A percentile compares a stretch with the other conserved stretches of the same genome.
phyloP scores from a whole-genome alignment of 1,284 basidiomycete species.

The Trametes polyzona region DNA sequence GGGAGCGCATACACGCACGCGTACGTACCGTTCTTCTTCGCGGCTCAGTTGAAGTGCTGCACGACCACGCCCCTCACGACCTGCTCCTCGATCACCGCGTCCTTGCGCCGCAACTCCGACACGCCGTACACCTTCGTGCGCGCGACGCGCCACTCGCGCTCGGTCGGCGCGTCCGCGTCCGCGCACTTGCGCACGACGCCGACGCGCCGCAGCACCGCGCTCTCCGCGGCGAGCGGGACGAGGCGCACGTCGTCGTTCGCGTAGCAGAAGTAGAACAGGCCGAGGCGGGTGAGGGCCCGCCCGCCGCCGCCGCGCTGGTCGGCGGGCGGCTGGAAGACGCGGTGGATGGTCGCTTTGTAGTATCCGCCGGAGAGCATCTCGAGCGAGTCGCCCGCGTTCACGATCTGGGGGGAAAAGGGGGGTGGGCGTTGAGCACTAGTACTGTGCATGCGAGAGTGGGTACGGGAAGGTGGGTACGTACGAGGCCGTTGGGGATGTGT shows the following conservation, averaged over 20 bases:
- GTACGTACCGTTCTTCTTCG: no score
- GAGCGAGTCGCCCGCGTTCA: conserved; percentile 62
- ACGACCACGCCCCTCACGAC: conserved; percentile 49
- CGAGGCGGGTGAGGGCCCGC: conserved; percentile 47
- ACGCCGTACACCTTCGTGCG: conserved; percentile 41
- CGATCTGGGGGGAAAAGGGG: no score
- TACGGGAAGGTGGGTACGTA: conserved; percentile 24
- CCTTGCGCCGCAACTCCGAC: conserved; percentile 32
- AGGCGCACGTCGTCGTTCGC: conserved; percentile 36
- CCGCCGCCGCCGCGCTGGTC: no score
- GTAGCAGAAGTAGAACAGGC: conserved; percentile 53
- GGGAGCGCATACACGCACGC: no score
- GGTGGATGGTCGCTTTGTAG: conserved; percentile 42
- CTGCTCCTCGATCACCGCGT: conserved; percentile 49
- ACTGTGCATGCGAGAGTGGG: background rate
- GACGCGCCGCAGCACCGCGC: conserved; percentile 41
- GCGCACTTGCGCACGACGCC: conserved; percentile 37
- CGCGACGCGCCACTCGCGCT: conserved; percentile 41
- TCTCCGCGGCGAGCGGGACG: conserved; percentile 42
- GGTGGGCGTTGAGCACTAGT: no score
- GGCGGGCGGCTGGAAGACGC: conserved; percentile 48
- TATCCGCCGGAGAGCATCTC: conserved; percentile 59
- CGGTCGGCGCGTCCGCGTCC: conserved; percentile 39
- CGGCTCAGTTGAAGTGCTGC: conserved; percentile 54
- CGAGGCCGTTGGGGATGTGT: conserved; percentile 62